phyloP scores from a whole-genome alignment of 805 yeast genomes.

The Clavispora phyllophila region DNA sequence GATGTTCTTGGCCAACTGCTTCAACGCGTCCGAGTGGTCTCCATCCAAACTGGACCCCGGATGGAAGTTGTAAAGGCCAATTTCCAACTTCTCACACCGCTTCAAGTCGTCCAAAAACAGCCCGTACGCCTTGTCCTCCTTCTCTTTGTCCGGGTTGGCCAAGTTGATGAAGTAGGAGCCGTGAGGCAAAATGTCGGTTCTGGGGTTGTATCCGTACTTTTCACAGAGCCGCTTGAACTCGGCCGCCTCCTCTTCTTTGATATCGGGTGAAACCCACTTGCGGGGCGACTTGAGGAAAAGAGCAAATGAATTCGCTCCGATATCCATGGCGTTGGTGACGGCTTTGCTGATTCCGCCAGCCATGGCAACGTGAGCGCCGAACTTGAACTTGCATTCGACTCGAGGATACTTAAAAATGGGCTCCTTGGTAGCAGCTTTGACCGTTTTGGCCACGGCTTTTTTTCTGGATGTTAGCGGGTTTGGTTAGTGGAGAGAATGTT shows the following conservation, averaged over 20 bases:
- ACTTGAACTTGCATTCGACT: conserved; percentile 46
- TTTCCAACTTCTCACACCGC: conserved; percentile 79
- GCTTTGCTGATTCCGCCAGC: conserved; percentile 79
- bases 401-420: conserved; percentile 30
- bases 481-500: background rate
- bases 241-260: conserved; percentile 58
- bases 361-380: conserved; percentile 87
- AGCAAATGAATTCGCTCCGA: conserved; percentile 80
- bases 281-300: conserved; percentile 86
- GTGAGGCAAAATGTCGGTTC: conserved; percentile 83
- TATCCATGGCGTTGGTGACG: conserved; percentile 49
- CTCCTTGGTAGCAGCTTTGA: conserved; percentile 2
- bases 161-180: conserved; percentile 91
- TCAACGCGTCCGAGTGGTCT: conserved; percentile 60
- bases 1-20: conserved; percentile 69
- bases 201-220: conserved; percentile 61
- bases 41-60: conserved; percentile 82
- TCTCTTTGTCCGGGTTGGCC: conserved; percentile 83
- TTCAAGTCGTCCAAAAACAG: conserved; percentile 81
- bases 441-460: conserved; percentile 1
- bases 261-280: conserved; percentile 83
- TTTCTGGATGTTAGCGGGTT: conserved; percentile 1
- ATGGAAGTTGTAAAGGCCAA: conserved; percentile 88
- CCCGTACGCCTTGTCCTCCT: conserved; percentile 67
- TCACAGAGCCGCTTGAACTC: conserved; percentile 63